Conservation (phyloP, 108 stramenopile genomes). For the Bacterosira constricta region DNA sequence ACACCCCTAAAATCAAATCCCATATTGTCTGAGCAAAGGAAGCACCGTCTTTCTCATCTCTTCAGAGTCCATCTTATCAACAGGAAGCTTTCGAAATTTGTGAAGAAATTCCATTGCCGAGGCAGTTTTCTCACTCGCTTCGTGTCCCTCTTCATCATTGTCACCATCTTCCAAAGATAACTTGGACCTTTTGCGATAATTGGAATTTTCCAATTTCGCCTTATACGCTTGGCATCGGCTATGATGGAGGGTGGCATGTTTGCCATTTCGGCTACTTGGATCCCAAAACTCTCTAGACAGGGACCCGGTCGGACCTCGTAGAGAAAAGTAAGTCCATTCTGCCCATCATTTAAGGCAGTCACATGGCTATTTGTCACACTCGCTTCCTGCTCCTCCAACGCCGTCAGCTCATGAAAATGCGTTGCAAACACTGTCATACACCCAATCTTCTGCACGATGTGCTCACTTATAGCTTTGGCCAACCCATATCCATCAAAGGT, state of each 20-base stretch:
- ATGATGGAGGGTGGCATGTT: conserved; percentile 87
- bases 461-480: conserved; percentile 95
- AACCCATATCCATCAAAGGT: conserved; percentile 98
- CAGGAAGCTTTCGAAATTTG: conserved; percentile 35
- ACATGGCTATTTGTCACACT: conserved; percentile 92
- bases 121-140: conserved; percentile 31
- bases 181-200: conserved; percentile 54
- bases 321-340: conserved; percentile 80
- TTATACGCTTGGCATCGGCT: conserved; percentile 93
- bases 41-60: conserved; percentile 13
- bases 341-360: conserved; percentile 67
- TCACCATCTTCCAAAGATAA: conserved; percentile 19
- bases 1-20: conserved; percentile 5
- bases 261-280: conserved; percentile 97
- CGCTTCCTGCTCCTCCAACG: conserved; percentile 54
- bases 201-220: conserved; percentile 89
- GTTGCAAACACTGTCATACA: conserved; percentile 96
- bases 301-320: conserved; percentile 91
- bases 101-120: conserved; percentile 44
- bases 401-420: conserved; percentile 98
- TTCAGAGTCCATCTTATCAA: conserved; percentile 26
- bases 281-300: conserved; percentile 95
- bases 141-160: conserved; percentile 11
- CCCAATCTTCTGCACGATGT: conserved; percentile 80
- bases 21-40: conserved; percentile 35